Evolutionary conservation across 495 filamentous ascomycete species (phyloP), one percentile per base, ranked within the genome.

Genomic region (Aspergillus bertholletiae): DNA sequence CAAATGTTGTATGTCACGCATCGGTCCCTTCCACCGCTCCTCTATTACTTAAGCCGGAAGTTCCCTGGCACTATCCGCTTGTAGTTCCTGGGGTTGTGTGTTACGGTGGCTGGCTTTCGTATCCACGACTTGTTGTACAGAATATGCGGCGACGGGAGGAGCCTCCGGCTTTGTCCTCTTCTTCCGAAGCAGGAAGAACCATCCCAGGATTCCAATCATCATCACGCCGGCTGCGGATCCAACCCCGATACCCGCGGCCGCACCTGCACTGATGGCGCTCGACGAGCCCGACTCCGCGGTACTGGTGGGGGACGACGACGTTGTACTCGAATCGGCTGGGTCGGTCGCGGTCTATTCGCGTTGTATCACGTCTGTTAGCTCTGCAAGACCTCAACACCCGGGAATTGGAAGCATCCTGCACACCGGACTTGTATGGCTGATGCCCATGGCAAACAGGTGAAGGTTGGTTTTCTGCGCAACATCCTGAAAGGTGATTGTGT

Each of bases 371-470:
- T 32, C 8, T 17, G 3, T n/a, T n/a, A n/a, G n/a, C n/a, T n/a
- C n/a, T n/a, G n/a, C n/a, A n/a, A n/a, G n/a, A n/a, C n/a, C n/a
- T n/a, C n/a, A n/a, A n/a, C n/a, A n/a, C n/a, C n/a, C n/a, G n/a
- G n/a, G n/a, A n/a, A n/a, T n/a, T n/a, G n/a, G n/a, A n/a, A n/a
- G n/a, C n/a, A n/a, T n/a, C n/a, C n/a, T n/a, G n/a, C n/a, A n/a
- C 24, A 66, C 63, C 56, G 57, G 60, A 43, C 55, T 62, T 7
- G 56, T 55, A 49, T 61, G 64, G 15, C 62, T 43, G 39, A 67
- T 30, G 13, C 54, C 63, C 18, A 69, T 30, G 7, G 63, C 63
- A 43, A 59, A 62, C 24, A 66, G 41, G 37, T 67, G 66, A 12
- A 61, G 28, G 9, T 54, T 45, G 0, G 56, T 55, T n/a, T 21